Conservation (phyloP, 495 filamentous ascomycete species). For the Trichocladium uniseriatum region DNA sequence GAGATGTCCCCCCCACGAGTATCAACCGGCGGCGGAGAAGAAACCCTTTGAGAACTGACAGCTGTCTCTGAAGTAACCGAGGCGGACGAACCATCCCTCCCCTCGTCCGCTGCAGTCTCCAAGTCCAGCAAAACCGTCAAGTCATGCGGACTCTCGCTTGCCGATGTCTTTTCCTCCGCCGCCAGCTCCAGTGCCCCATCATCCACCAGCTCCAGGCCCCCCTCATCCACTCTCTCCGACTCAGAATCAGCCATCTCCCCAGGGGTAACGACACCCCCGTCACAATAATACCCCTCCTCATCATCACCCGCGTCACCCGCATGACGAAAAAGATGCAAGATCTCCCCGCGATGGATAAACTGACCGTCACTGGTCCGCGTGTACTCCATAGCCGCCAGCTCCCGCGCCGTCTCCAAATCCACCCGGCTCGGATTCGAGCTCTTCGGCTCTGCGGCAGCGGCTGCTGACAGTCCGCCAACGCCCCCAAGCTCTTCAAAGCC, state of each 20-base stretch:
- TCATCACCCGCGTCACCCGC: slow-evolving; percentile 14
- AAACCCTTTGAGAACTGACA: no score
- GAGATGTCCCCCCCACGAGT: no score
- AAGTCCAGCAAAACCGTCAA: neutral
- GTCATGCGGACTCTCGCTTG: neutral
- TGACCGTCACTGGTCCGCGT: slow-evolving; percentile 18
- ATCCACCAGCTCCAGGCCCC: no score
- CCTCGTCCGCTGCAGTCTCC: neutral
- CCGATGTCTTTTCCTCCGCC: no score
- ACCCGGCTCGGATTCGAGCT: no score
- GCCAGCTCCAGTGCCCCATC: no score
- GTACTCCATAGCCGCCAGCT: slow-evolving; percentile 12
- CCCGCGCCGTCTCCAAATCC: slow-evolving; percentile 1
- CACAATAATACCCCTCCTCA: neutral
- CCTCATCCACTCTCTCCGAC: no score
- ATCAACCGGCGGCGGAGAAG: no score
- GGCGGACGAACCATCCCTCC: neutral
- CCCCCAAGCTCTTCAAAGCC: neutral
- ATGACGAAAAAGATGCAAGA: slow-evolving; percentile 25
- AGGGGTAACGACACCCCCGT: neutral
- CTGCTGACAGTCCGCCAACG: neutral
- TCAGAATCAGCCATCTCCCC: no score
- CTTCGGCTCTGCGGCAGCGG: neutral
- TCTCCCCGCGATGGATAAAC: slow-evolving; percentile 26
- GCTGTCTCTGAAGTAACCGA: no score